A percentile compares a stretch with the other conserved stretches of the same genome.
Evolutionary conservation across 192 early-diverging fungal species (phyloP).

Genomic region (Mortierella alpina): DNA sequence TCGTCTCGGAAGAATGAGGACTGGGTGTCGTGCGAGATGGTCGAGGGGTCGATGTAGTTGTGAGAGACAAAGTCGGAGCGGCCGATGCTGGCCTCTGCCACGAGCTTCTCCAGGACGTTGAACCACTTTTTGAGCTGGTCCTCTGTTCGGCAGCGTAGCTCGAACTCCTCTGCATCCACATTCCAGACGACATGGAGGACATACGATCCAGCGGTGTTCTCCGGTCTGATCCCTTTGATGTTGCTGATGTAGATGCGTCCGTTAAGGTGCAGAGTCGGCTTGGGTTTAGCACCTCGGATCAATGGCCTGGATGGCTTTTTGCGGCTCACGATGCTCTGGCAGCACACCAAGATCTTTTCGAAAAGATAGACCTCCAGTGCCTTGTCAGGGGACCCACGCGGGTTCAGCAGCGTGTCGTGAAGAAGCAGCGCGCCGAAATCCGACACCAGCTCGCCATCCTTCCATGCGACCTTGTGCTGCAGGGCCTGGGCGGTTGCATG

Average conservation of each 20-base stretch:
- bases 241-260: slow-evolving; percentile 89
- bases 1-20: slow-evolving; percentile 54
- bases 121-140: slow-evolving; percentile 94
- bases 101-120: slow-evolving; percentile 75
- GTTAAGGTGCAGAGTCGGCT: slow-evolving; percentile 80
- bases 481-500: slow-evolving; percentile 79
- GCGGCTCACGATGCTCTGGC: slow-evolving; percentile 79
- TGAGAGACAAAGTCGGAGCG: slow-evolving; percentile 23
- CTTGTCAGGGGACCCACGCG: slow-evolving; percentile 80
- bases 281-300: slow-evolving; percentile 61
- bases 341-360: slow-evolving; percentile 92
- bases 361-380: slow-evolving; percentile 92
- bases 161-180: slow-evolving; percentile 82
- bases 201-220: slow-evolving; percentile 56
- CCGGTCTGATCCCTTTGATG: slow-evolving; percentile 62
- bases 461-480: slow-evolving; percentile 87
- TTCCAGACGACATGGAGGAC: slow-evolving; percentile 86
- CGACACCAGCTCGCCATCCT: slow-evolving; percentile 84
- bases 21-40: slow-evolving; percentile 21
- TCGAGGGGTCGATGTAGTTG: slow-evolving; percentile 18
- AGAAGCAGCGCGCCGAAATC: slow-evolving; percentile 87
- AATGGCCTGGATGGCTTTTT: slow-evolving; percentile 53
- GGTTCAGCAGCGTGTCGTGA: slow-evolving; percentile 88
- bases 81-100: slow-evolving; percentile 62
- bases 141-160: slow-evolving; percentile 87